A percentile compares a stretch with the other conserved stretches of the same genome.
These are phyloP conservation scores for Suhomyces canberraensis DNA, from an alignment of 805 yeast species.

Conservation along the genomic window DNA sequence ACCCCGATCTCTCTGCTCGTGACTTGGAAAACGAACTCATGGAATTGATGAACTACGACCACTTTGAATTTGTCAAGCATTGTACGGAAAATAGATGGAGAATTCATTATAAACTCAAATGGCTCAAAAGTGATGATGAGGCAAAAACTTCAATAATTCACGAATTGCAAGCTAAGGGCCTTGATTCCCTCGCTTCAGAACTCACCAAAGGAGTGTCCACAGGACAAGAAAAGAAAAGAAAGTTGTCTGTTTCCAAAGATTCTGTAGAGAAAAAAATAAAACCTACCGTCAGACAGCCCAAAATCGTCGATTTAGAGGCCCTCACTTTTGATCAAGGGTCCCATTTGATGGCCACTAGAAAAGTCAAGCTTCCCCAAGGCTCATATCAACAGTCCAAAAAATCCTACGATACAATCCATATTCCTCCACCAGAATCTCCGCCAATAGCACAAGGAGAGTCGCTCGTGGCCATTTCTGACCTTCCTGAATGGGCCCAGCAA, in stretches of 20 bases:
- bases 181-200: constrained; percentile 41
- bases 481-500: constrained; percentile 80
- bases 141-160: constrained; percentile 32
- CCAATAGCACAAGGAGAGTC: constrained; percentile 41
- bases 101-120: constrained; percentile 52
- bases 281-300: constrained; percentile 38
- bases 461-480: constrained; percentile 52
- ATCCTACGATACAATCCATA: constrained; percentile 80
- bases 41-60: constrained; percentile 50
- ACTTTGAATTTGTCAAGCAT: constrained; percentile 46
- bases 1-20: constrained; percentile 32
- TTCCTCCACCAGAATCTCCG: constrained; percentile 73
- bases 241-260: constrained; percentile 8
- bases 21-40: constrained; percentile 54
- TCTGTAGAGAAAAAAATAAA: constrained; percentile 12
- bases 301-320: constrained; percentile 59
- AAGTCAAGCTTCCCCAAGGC: constrained; percentile 76
- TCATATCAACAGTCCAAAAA: constrained; percentile 73
- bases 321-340: constrained; percentile 71
- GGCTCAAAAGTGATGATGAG: constrained; percentile 20
- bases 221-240: constrained; percentile 18
- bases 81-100: constrained; percentile 50
- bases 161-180: constrained; percentile 45
- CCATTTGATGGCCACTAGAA: constrained; percentile 61
- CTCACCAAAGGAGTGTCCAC: constrained; percentile 14